phyloP scores from a whole-genome alignment of 495 filamentous ascomycete genomes.

The Copromyces sp. region DNA sequence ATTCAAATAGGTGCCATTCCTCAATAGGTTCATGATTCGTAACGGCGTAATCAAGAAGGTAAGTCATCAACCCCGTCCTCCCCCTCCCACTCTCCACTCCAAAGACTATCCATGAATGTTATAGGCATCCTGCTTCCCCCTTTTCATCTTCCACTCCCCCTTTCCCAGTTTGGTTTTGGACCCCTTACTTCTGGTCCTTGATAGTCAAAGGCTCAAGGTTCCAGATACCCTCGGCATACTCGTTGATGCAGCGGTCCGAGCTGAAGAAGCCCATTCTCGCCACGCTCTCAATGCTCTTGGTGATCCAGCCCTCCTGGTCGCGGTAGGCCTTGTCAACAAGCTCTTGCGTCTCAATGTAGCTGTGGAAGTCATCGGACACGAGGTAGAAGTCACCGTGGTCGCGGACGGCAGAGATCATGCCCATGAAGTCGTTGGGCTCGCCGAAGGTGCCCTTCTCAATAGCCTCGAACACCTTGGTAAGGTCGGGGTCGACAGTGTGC shows the following conservation, averaged over 20 bases:
- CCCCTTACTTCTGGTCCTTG: conserved; percentile 6
- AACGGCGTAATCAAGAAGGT: neutral
- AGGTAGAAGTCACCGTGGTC: conserved; percentile 97
- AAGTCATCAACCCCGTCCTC: neutral
- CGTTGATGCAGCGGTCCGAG: conserved; percentile 90
- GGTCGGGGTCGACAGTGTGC: conserved; percentile 64
- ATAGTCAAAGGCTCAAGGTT: conserved; percentile 69
- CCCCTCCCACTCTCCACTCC: neutral
- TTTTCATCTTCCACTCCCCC: neutral
- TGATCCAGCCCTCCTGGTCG: conserved; percentile 84
- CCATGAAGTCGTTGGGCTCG: conserved; percentile 60
- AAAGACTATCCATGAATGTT: neutral
- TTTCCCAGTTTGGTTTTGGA: neutral
- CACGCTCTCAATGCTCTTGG: conserved; percentile 79
- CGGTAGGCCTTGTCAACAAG: conserved; percentile 84
- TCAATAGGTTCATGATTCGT: neutral
- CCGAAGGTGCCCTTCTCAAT: conserved; percentile 75
- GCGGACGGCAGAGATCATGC: conserved; percentile 69
- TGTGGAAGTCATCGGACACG: conserved; percentile 92
- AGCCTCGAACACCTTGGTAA: conserved; percentile 69
- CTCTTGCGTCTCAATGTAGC: conserved; percentile 79
- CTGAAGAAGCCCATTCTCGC: conserved; percentile 94
- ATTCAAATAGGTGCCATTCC: neutral
- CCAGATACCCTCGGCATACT: conserved; percentile 97
- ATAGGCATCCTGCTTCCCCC: neutral